phyloP scores from a whole-genome alignment of 495 filamentous ascomycete species.

The Aspergillus olivimuriae region DNA sequence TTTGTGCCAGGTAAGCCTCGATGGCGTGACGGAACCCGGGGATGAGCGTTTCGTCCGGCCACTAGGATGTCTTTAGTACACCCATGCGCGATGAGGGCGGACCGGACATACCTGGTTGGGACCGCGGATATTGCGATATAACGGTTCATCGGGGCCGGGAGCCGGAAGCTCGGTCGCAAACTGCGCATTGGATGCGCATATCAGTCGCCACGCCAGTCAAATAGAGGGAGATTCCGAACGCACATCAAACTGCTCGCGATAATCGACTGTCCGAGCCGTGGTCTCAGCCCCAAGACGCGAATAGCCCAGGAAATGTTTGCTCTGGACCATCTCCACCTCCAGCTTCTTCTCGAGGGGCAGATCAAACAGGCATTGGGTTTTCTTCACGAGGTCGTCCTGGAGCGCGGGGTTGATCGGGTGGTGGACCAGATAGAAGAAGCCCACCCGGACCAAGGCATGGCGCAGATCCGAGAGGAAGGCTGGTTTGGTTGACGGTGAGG shows the following conservation, averaged over 20 bases:
- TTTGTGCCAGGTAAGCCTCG: slow-evolving; percentile 67
- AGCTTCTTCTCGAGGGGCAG: slow-evolving; percentile 77
- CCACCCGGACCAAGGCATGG: slow-evolving; percentile 79
- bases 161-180: slow-evolving; percentile 59
- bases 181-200: slow-evolving; percentile 12
- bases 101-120: slow-evolving; percentile 60
- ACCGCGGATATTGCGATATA: slow-evolving; percentile 73
- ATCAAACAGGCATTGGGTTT: slow-evolving; percentile 72
- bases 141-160: slow-evolving; percentile 55
- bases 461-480: slow-evolving; percentile 66
- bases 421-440: slow-evolving; percentile 88
- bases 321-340: slow-evolving; percentile 86
- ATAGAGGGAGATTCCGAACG: too few relatives aligned
- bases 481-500: slow-evolving; percentile 61
- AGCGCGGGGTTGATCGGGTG: slow-evolving; percentile 65
- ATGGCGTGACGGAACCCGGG: slow-evolving; percentile 66
- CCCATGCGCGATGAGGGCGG: too few relatives aligned
- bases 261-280: slow-evolving; percentile 36
- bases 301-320: slow-evolving; percentile 53
- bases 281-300: slow-evolving; percentile 44
- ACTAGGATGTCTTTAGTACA: too few relatives aligned
- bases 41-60: slow-evolving; percentile 64
- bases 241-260: slow-evolving; percentile 86
- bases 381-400: slow-evolving; percentile 58
- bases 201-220: too few relatives aligned